phyloP scores from a whole-genome alignment of 208 protist genomes.

The Zelonia costaricensis region DNA sequence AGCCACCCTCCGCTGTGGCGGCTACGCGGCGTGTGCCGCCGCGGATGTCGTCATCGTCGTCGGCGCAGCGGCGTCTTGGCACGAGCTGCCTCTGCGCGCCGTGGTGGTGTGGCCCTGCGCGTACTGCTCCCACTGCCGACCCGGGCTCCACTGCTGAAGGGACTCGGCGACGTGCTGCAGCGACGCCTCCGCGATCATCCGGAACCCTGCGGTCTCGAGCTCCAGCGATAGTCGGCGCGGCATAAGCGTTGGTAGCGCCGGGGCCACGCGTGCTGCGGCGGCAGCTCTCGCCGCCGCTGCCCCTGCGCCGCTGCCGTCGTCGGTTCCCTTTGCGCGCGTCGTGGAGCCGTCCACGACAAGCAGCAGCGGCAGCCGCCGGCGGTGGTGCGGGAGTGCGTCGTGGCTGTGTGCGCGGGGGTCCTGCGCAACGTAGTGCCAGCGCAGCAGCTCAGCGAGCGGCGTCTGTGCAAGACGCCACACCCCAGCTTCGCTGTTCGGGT shows the following conservation, averaged over 20 bases:
- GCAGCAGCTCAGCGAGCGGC: slow-evolving; percentile 41
- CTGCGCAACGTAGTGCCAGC: slow-evolving; percentile 75
- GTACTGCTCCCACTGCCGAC: slow-evolving; percentile 23
- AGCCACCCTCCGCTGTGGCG: too few relatives aligned
- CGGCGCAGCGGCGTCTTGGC: background rate
- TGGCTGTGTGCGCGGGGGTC: slow-evolving; percentile 82
- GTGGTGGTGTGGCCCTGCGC: background rate
- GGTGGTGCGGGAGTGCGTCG: slow-evolving; percentile 67
- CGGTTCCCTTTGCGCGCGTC: too few relatives aligned
- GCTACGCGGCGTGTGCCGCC: too few relatives aligned
- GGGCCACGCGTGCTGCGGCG: too few relatives aligned
- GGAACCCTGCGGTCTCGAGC: slow-evolving; percentile 46
- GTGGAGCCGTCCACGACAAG: slow-evolving; percentile 75
- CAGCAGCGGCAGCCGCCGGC: slow-evolving; percentile 48
- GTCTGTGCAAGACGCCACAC: slow-evolving; percentile 44
- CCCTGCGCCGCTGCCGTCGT: background rate
- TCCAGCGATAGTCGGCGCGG: slow-evolving; percentile 52
- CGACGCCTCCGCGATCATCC: slow-evolving; percentile 19
- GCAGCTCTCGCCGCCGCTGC: too few relatives aligned
- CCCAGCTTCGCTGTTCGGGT: slow-evolving; percentile 47
- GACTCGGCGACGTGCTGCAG: slow-evolving; percentile 23
- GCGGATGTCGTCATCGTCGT: too few relatives aligned
- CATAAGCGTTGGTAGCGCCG: slow-evolving; percentile 71
- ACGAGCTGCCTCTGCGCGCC: too few relatives aligned
- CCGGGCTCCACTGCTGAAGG: slow-evolving; percentile 40